These are phyloP conservation scores for Austroboletus novae-zelandiae DNA, from an alignment of 1,284 basidiomycete species.

Conservation along the genomic window DNA sequence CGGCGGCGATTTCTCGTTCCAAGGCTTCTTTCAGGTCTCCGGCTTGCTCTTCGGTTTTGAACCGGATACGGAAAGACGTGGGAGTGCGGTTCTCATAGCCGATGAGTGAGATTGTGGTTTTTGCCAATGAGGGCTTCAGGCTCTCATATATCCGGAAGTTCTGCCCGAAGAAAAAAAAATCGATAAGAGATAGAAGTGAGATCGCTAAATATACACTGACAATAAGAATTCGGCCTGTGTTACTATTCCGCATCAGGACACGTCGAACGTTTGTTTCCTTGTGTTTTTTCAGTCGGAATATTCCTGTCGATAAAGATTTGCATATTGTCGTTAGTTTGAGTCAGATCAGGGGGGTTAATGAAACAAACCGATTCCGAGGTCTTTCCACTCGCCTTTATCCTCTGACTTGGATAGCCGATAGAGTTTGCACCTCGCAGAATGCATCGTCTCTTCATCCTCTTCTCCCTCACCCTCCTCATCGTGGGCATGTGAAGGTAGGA, in stretches of 20 bases:
- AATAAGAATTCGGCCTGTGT: conserved; percentile 68
- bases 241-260: conserved; percentile 65
- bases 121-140: conserved; percentile 50
- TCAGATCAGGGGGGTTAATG: not conserved
- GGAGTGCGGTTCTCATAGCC: conserved; percentile 64
- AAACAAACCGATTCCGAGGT: conserved; percentile 57
- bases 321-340: not conserved
- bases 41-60: conserved; percentile 64
- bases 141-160: conserved; percentile 63
- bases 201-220: conserved; percentile 41
- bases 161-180: conserved; percentile 37
- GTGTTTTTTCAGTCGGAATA: conserved; percentile 69
- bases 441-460: conserved; percentile 74
- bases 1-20: conserved; percentile 58
- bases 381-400: conserved; percentile 55
- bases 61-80: conserved; percentile 60
- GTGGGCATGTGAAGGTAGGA: conserved; percentile 44
- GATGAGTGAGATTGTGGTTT: conserved; percentile 58
- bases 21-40: conserved; percentile 56
- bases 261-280: conserved; percentile 56
- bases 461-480: conserved; percentile 78
- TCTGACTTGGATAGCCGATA: conserved; percentile 58
- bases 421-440: conserved; percentile 62
- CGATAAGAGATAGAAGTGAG: not conserved
- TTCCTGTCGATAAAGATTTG: conserved; percentile 40